Conservation (phyloP, 768 basidiomycete genomes). For the Tremella fuciformis region DNA sequence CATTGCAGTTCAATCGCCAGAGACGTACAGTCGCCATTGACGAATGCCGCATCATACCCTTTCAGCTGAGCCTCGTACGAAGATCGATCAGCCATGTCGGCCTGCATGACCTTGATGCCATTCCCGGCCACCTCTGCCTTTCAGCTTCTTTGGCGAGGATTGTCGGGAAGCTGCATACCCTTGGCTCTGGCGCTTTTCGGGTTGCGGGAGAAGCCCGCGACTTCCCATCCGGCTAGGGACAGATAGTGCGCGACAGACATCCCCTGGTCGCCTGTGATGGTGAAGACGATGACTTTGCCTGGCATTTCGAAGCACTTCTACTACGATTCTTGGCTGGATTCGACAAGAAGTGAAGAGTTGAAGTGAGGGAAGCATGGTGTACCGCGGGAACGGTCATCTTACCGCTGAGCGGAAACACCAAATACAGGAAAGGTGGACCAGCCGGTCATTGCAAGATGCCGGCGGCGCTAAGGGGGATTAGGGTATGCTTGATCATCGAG, state of each 20-base stretch:
- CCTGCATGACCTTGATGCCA: slow-evolving; percentile 4
- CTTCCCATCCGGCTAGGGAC: neutral
- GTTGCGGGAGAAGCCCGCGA: slow-evolving; percentile 1
- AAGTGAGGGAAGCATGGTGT: too few relatives aligned
- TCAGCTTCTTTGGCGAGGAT: neutral
- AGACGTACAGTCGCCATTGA: slow-evolving; percentile 14
- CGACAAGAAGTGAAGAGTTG: too few relatives aligned
- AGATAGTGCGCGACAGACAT: slow-evolving; percentile 1
- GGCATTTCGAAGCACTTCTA: neutral
- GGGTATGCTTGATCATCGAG: too few relatives aligned
- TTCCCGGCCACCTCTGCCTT: neutral
- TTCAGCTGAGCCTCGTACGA: slow-evolving; percentile 3
- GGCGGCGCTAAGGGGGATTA: too few relatives aligned
- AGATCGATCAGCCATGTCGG: slow-evolving; percentile 4
- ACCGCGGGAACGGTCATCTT: too few relatives aligned
- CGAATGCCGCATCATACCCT: slow-evolving; percentile 8
- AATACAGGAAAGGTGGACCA: too few relatives aligned
- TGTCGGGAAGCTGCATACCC: neutral
- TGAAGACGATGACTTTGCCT: slow-evolving; percentile 3
- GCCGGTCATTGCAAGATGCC: too few relatives aligned
- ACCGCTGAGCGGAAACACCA: too few relatives aligned
- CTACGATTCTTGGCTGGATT: too few relatives aligned
- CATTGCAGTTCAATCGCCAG: neutral
- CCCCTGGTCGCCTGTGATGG: slow-evolving; percentile 3
- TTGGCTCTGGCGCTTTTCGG: neutral